Evolutionary conservation across 2,329 filamentous ascomycete species (phyloP).

Genomic region (Dactylonectria macrodidyma): DNA sequence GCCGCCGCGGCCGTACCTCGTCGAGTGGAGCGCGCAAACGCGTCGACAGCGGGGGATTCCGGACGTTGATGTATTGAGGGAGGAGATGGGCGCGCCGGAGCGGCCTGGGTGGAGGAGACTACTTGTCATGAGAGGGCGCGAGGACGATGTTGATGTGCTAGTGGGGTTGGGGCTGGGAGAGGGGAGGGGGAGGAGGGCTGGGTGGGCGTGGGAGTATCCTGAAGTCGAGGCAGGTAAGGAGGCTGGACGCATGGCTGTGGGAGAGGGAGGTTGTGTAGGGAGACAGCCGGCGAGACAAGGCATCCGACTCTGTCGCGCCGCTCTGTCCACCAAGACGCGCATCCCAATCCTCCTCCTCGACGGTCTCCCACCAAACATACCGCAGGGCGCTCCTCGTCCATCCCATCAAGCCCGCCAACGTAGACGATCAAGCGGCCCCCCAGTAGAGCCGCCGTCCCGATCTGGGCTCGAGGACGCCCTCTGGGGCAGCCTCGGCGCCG

Average conservation of each 20-base stretch:
- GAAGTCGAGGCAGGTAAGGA: conserved; percentile 33
- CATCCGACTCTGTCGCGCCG: conserved; percentile 44
- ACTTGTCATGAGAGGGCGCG: conserved; percentile 39
- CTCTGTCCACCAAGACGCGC: conserved; percentile 36
- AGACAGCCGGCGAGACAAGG: conserved; percentile 26
- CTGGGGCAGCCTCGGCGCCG: conserved; percentile 35
- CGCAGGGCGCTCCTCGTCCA: conserved; percentile 15
- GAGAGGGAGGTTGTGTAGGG: background rate
- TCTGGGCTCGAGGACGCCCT: conserved; percentile 41
- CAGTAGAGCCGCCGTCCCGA: conserved; percentile 20
- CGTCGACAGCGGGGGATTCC: conserved; percentile 39
- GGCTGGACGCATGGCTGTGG: conserved; percentile 4
- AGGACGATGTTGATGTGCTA: conserved; percentile 39
- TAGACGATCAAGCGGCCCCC: conserved; percentile 17
- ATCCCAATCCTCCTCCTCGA: conserved; percentile 44
- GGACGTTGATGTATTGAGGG: conserved; percentile 36
- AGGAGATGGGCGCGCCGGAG: conserved; percentile 37
- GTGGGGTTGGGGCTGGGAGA: conserved; percentile 39
- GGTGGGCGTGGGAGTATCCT: conserved; percentile 47
- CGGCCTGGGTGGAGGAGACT: conserved; percentile 40
- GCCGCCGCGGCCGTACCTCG: conserved; percentile 39
- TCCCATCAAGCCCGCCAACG: conserved; percentile 20
- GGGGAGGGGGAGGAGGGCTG: conserved; percentile 9
- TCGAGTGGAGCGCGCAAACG: conserved; percentile 44
- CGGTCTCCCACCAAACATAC: conserved; percentile 34